Conservation (phyloP, 1,284 basidiomycete genomes). For the Puccinia coronata region DNA sequence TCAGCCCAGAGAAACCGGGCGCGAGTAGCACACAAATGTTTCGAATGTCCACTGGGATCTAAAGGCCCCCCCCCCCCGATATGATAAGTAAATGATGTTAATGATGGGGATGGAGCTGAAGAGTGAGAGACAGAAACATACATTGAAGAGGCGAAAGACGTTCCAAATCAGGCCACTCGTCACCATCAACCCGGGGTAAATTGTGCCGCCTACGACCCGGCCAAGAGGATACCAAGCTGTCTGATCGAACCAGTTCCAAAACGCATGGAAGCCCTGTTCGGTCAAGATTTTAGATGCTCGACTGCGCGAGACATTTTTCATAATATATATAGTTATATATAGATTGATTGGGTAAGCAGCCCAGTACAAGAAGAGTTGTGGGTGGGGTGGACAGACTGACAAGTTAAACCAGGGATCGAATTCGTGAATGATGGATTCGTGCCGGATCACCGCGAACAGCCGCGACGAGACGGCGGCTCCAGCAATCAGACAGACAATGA, state of each 20-base stretch:
- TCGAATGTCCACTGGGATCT: slow-evolving; percentile 95
- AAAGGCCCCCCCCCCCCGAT: too few relatives aligned
- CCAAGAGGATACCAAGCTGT: slow-evolving; percentile 93
- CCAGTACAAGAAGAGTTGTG: neutral
- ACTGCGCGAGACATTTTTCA: slow-evolving; percentile 63
- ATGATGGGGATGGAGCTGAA: slow-evolving; percentile 61
- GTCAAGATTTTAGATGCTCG: slow-evolving; percentile 86
- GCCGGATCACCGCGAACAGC: slow-evolving; percentile 95
- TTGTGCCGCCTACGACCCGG: slow-evolving; percentile 94
- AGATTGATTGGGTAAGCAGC: too few relatives aligned
- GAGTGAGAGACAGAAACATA: slow-evolving; percentile 73
- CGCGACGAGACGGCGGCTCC: slow-evolving; percentile 89
- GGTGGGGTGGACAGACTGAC: slow-evolving; percentile 63
- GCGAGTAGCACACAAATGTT: slow-evolving; percentile 97
- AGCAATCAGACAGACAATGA: slow-evolving; percentile 58
- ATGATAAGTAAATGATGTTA: slow-evolving; percentile 67
- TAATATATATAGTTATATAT: too few relatives aligned
- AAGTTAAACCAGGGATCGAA: slow-evolving; percentile 99
- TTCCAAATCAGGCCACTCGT: slow-evolving; percentile 50
- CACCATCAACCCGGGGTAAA: slow-evolving; percentile 72
- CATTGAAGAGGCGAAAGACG: slow-evolving; percentile 45
- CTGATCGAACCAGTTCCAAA: slow-evolving; percentile 99
- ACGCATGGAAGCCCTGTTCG: slow-evolving; percentile 94
- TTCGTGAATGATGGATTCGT: slow-evolving; percentile 99
- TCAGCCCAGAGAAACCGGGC: slow-evolving; percentile 92